Evolutionary conservation across 495 filamentous ascomycete genomes (phyloP).

Genomic region (Trichoderma asperelloides): DNA sequence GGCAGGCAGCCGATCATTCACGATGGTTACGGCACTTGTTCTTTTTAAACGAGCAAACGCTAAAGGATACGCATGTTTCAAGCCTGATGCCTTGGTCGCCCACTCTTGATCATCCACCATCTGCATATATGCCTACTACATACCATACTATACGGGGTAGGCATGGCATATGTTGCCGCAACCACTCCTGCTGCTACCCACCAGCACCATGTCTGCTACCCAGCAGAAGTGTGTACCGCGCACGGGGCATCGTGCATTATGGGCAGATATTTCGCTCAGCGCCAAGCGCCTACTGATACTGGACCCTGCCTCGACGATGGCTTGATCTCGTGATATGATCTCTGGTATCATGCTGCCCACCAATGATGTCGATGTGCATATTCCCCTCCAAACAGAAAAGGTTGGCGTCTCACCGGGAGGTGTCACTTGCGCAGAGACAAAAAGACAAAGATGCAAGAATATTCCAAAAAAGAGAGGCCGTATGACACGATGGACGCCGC

Average conservation of each 20-base stretch:
- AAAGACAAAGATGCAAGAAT: neutral
- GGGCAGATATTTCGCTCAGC: constrained; percentile 4
- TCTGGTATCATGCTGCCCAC: neutral
- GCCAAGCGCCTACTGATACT: constrained; percentile 7
- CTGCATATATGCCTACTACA: neutral
- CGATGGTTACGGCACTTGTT: neutral
- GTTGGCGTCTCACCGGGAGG: neutral
- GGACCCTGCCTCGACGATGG: neutral
- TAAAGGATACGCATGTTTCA: neutral
- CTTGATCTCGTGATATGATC: constrained; percentile 4
- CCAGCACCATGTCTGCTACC: neutral
- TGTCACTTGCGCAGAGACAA: neutral
- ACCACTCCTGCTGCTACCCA: neutral
- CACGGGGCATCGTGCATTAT: neutral
- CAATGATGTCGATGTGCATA: constrained; percentile 4
- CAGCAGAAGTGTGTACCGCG: neutral
- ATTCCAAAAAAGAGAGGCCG: neutral
- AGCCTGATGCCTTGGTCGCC: neutral
- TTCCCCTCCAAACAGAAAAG: neutral
- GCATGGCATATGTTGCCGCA: neutral
- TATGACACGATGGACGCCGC: neutral
- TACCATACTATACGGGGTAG: neutral
- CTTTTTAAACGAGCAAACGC: too few relatives aligned
- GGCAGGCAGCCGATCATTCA: neutral
- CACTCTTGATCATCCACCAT: neutral